Conservation (phyloP, 164 flowering plant species). For the Piper betle region DNA sequence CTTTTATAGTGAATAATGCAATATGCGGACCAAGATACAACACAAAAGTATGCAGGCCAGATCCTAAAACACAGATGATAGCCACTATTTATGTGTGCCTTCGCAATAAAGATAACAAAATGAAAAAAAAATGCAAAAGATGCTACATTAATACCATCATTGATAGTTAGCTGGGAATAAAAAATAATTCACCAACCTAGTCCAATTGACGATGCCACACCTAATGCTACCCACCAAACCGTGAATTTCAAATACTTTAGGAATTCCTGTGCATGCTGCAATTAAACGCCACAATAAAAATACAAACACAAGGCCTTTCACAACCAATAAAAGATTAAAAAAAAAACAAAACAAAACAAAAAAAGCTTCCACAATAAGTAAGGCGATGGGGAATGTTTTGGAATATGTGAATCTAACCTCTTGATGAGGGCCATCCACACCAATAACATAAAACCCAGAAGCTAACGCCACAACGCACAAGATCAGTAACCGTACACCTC, state of each 20-base stretch:
- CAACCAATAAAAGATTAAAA: not conserved
- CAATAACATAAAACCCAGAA: slow-evolving; percentile 30
- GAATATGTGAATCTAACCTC: slow-evolving; percentile 33
- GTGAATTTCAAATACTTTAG: slow-evolving; percentile 33
- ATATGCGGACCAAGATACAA: slow-evolving; percentile 89
- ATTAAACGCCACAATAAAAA: slow-evolving; percentile 2
- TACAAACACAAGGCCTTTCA: too few species aligned
- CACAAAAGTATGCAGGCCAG: slow-evolving; percentile 93
- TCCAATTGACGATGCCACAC: slow-evolving; percentile 95
- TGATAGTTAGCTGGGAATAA: not conserved
- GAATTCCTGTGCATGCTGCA: slow-evolving; percentile 75
- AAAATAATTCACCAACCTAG: slow-evolving; percentile 41
- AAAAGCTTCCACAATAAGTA: not conserved
- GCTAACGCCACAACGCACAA: slow-evolving; percentile 19
- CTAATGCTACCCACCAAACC: slow-evolving; percentile 87
- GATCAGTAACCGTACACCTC: slow-evolving; percentile 59
- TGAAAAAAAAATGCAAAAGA: not conserved
- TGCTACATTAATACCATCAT: not conserved
- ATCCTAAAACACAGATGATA: slow-evolving; percentile 30
- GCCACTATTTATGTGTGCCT: not conserved
- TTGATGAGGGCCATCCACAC: slow-evolving; percentile 67
- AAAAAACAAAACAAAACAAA: not conserved
- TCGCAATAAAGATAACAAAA: not conserved
- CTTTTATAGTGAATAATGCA: slow-evolving; percentile 79
- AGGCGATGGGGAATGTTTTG: not conserved